Conservation (phyloP, 2,329 filamentous ascomycete species). For the Penicillium sp. region DNA sequence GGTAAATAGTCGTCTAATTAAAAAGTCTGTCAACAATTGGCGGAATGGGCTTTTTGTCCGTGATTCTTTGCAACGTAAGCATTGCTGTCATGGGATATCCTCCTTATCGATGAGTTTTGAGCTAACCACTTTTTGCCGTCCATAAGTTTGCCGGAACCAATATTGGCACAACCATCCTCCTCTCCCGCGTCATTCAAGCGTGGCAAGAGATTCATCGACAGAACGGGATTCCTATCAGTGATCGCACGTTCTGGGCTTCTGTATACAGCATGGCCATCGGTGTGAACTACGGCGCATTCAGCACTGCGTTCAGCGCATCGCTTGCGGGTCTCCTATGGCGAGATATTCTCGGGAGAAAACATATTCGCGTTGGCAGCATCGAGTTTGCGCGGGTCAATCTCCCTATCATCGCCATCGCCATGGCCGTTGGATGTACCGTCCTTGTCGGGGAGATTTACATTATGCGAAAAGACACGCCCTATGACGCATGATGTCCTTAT, state of each 20-base stretch:
- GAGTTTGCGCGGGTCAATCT: slow-evolving; percentile 72
- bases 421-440: slow-evolving; percentile 65
- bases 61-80: slow-evolving; percentile 72
- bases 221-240: slow-evolving; percentile 56
- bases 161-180: slow-evolving; percentile 73
- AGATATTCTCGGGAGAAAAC: slow-evolving; percentile 69
- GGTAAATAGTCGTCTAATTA: neutral
- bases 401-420: slow-evolving; percentile 70
- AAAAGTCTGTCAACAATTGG: slow-evolving; percentile 54
- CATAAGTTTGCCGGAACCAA: slow-evolving; percentile 73
- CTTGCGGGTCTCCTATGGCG: slow-evolving; percentile 73
- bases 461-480: slow-evolving; percentile 46
- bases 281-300: slow-evolving; percentile 76
- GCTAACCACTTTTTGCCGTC: slow-evolving; percentile 15
- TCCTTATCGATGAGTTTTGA: neutral
- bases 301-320: slow-evolving; percentile 71
- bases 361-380: slow-evolving; percentile 64
- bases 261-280: slow-evolving; percentile 75
- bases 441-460: slow-evolving; percentile 68
- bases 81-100: neutral
- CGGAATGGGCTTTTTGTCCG: slow-evolving; percentile 73
- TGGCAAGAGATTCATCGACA: slow-evolving; percentile 64
- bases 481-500: slow-evolving; percentile 28
- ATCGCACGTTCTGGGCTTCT: slow-evolving; percentile 73
- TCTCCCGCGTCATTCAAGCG: slow-evolving; percentile 70